A percentile compares a stretch with the other conserved stretches of the same genome.
phyloP scores from a whole-genome alignment of 148 eudicot genomes.

The Vaccinium myrtillus region DNA sequence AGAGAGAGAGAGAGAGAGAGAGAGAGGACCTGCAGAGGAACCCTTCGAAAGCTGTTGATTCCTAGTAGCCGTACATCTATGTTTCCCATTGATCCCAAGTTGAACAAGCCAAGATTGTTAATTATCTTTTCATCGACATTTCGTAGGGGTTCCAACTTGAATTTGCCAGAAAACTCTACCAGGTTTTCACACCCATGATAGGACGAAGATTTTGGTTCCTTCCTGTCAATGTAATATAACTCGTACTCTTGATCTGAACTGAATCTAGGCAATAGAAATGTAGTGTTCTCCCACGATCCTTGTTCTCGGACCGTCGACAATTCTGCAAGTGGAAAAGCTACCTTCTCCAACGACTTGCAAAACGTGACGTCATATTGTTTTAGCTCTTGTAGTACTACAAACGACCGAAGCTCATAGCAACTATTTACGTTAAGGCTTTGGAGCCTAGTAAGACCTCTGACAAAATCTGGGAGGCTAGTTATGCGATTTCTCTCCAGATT shows the following conservation, averaged over 20 bases:
- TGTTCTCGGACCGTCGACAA: too few relatives aligned
- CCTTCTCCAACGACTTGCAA: not conserved
- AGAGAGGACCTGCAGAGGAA: not conserved
- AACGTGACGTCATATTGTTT: not conserved
- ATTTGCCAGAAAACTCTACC: not conserved
- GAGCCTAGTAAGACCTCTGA: not conserved
- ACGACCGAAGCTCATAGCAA: not conserved
- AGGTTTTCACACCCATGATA: not conserved
- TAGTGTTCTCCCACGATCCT: too few relatives aligned
- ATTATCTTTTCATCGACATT: not conserved
- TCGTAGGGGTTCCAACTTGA: constrained; percentile 9
- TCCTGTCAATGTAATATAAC: too few relatives aligned
- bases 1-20: too few relatives aligned
- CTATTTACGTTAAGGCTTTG: too few relatives aligned
- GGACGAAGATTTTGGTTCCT: too few relatives aligned
- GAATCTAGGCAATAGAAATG: too few relatives aligned
- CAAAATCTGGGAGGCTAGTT: not conserved
- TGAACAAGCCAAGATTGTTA: not conserved
- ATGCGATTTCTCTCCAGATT: not conserved
- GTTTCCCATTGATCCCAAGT: not conserved
- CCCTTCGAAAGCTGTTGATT: too few relatives aligned
- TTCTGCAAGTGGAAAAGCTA: not conserved
- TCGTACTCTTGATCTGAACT: too few relatives aligned
- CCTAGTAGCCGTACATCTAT: rapidly evolving
- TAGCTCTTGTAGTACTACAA: not conserved